A percentile compares a stretch with the other conserved stretches of the same genome.
Conservation (phyloP, 2,329 filamentous ascomycete species). For the Acrodontium crateriforme region DNA sequence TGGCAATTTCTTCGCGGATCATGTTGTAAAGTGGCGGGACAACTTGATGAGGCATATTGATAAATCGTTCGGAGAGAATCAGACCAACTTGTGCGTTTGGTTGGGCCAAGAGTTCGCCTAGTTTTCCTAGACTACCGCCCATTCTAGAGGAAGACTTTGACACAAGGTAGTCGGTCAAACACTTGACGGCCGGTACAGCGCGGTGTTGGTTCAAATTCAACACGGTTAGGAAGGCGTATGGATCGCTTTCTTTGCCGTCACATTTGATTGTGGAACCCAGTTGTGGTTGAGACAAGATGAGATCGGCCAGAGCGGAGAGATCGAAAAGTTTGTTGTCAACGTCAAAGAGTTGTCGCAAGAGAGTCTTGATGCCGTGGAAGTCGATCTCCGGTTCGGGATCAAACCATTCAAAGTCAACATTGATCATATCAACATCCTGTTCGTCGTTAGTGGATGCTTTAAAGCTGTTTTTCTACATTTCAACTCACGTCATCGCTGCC, state of each 20-base stretch:
- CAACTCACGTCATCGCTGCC: slow-evolving; percentile 16
- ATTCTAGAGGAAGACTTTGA: too few relatives aligned
- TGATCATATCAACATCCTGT: slow-evolving; percentile 78
- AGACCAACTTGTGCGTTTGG: slow-evolving; percentile 53
- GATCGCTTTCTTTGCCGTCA: slow-evolving; percentile 84
- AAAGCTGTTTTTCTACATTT: slow-evolving; percentile 1
- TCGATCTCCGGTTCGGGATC: slow-evolving; percentile 81
- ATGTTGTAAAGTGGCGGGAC: slow-evolving; percentile 89
- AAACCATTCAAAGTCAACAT: slow-evolving; percentile 98
- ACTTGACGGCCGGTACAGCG: slow-evolving; percentile 54
- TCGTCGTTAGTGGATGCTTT: slow-evolving; percentile 4
- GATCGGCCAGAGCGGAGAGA: slow-evolving; percentile 69
- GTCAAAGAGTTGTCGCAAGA: slow-evolving; percentile 85
- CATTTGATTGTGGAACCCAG: slow-evolving; percentile 94
- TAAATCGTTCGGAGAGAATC: slow-evolving; percentile 79
- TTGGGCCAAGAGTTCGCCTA: slow-evolving; percentile 25
- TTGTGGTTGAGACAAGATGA: slow-evolving; percentile 73
- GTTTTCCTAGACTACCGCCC: slow-evolving; percentile 29
- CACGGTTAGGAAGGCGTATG: slow-evolving; percentile 83
- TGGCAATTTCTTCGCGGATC: slow-evolving; percentile 81
- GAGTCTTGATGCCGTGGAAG: slow-evolving; percentile 85
- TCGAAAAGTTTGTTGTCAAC: slow-evolving; percentile 75
- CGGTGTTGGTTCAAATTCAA: slow-evolving; percentile 68
- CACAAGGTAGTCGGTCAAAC: slow-evolving; percentile 58
- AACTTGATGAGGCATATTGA: slow-evolving; percentile 93